Evolutionary conservation across 2,329 filamentous ascomycete genomes (phyloP).

Genomic region (Aspergillus pseudonomiae): DNA sequence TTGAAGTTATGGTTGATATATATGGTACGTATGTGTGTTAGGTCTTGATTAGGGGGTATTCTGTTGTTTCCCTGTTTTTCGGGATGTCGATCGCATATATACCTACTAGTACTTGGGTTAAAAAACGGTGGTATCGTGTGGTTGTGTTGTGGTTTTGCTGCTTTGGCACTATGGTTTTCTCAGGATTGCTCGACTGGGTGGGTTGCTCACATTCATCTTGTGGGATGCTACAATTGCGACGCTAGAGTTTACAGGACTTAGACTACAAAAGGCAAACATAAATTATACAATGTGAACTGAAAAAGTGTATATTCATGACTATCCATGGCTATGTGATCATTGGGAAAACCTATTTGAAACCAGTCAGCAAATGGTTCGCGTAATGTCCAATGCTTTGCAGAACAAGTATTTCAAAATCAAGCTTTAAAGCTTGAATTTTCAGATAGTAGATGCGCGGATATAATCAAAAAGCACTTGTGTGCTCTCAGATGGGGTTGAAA

Average conservation of each 20-base stretch:
- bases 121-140: not conserved
- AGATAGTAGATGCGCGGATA: constrained; percentile 33
- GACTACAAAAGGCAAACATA: not conserved
- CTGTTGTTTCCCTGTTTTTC: not conserved
- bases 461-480: constrained; percentile 33
- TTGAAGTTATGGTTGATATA: not conserved
- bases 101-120: not conserved
- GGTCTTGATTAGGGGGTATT: not conserved
- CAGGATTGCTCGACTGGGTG: not conserved
- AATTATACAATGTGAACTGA: not conserved
- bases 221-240: not conserved
- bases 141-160: not conserved
- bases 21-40: not conserved
- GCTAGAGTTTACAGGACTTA: not conserved
- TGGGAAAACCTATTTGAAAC: not conserved
- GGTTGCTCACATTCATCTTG: not conserved
- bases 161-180: not conserved
- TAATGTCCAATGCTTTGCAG: not conserved
- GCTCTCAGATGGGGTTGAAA: constrained; percentile 45
- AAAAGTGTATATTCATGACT: not conserved
- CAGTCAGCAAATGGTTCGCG: constrained; percentile 11
- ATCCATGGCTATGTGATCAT: not conserved
- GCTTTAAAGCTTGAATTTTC: constrained; percentile 15
- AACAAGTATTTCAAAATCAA: not conserved
- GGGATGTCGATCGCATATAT: not conserved